phyloP scores from a whole-genome alignment of 352 stramenopile genomes.

The Thraustochytrium sp. region DNA sequence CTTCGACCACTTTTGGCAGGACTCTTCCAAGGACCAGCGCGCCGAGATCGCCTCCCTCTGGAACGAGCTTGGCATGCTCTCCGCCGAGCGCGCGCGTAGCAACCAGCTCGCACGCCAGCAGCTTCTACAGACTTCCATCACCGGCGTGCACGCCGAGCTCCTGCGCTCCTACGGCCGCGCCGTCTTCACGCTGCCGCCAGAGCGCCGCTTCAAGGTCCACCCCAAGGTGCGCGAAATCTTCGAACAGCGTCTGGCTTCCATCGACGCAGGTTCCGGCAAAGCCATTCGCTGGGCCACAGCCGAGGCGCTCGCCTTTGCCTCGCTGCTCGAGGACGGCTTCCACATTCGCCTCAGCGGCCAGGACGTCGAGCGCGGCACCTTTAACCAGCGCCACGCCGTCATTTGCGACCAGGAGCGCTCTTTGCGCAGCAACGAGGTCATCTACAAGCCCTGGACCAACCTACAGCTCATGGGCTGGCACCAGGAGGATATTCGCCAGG shows the following conservation, averaged over 20 bases:
- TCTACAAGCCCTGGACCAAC: conserved; percentile 53
- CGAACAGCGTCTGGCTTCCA: conserved; percentile 64
- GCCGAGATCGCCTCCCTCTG: neutral
- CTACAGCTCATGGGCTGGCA: conserved; percentile 36
- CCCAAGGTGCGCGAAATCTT: conserved; percentile 57
- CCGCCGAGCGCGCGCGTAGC: neutral
- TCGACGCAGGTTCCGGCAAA: conserved; percentile 53
- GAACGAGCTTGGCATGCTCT: conserved; percentile 30
- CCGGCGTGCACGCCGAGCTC: conserved; percentile 15
- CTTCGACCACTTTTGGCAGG: neutral
- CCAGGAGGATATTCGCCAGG: conserved; percentile 24
- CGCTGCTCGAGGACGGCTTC: conserved; percentile 68
- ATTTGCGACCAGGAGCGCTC: conserved; percentile 68
- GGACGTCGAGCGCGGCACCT: conserved; percentile 75
- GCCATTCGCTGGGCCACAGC: conserved; percentile 76
- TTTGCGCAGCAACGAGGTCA: conserved; percentile 55
- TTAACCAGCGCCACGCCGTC: conserved; percentile 74
- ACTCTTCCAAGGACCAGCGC: neutral
- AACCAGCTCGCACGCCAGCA: neutral
- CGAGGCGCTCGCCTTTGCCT: conserved; percentile 76
- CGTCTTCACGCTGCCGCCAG: conserved; percentile 36
- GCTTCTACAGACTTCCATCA: neutral
- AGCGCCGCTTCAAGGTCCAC: conserved; percentile 17
- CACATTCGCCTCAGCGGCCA: conserved; percentile 74
- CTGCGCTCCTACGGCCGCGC: conserved; percentile 42